Evolutionary conservation across 2,329 filamentous ascomycete species (phyloP).

Genomic region (Arthrocladium fulminans): DNA sequence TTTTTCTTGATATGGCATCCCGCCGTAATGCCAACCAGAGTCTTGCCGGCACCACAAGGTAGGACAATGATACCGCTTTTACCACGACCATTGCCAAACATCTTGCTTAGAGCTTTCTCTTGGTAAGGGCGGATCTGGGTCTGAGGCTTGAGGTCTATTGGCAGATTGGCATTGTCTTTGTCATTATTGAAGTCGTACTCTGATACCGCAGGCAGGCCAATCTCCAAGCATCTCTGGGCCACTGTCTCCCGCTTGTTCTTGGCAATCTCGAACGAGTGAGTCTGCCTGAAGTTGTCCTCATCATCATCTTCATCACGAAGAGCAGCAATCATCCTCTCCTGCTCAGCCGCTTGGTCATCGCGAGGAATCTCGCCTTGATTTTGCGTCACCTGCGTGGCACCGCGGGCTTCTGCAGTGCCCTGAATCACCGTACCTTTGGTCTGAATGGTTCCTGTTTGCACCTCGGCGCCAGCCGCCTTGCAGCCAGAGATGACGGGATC

Average conservation of each 20-base stretch:
- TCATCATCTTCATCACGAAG: conserved; percentile 66
- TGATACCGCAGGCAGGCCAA: conserved; percentile 81
- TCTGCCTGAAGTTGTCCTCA: conserved; percentile 75
- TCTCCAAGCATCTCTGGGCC: conserved; percentile 77
- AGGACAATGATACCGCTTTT: conserved; percentile 96
- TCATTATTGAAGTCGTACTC: conserved; percentile 98
- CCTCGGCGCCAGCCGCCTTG: conserved; percentile 65
- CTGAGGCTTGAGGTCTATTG: conserved; percentile 83
- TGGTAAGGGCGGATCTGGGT: conserved; percentile 92
- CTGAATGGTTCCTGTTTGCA: conserved; percentile 72
- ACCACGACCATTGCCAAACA: conserved; percentile 97
- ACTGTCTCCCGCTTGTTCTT: conserved; percentile 76
- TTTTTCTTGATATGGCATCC: conserved; percentile 98
- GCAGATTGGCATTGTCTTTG: conserved; percentile 75
- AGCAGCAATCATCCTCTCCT: conserved; percentile 58
- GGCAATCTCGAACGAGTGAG: conserved; percentile 87
- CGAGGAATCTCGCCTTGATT: conserved; percentile 24
- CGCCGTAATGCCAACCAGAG: conserved; percentile 93
- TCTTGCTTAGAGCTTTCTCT: conserved; percentile 95
- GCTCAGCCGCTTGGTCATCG: conserved; percentile 25
- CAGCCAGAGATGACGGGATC: conserved; percentile 74
- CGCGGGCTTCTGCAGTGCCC: conserved; percentile 86
- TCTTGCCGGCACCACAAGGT: conserved; percentile 94
- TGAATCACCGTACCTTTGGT: conserved; percentile 84
- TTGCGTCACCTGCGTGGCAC: conserved; percentile 62